Base-by-base conservation (phyloP, 139 green algal species). In the Spirogloea muscicola region DNA sequence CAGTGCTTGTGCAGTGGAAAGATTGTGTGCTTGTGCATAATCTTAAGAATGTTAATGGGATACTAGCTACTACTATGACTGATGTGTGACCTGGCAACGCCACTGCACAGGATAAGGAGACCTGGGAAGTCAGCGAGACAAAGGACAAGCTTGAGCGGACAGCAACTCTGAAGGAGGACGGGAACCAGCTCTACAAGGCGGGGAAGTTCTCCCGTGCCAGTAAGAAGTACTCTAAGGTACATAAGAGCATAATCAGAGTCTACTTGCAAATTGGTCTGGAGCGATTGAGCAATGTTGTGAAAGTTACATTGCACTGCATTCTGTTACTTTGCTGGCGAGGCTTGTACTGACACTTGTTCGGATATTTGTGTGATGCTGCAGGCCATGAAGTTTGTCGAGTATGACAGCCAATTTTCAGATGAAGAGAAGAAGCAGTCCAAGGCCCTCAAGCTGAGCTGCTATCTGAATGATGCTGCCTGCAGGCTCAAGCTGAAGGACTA, bases 151-250 rank as follows among this genome's bases (percentile, higher is more conserved):
- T 97, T 58, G 74, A 84, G 25, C 80, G 81, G 4, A 90, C 88
- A 0, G 58, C 58, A 3, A 60, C 59, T n/a, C 63, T 63, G 21
- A 98, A 98, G 87, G 92, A 94, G 27, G 87, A 88, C 66, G 93
- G 93, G 63, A 98, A 97, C 68, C 81, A 66, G 27, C 65, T 80
- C 43, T 97, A 91, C 87, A 96, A 97, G 88, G 86, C 80, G 1
- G 89, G 90, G 41, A 88, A 87, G 49, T 81, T 89, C 60, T 38
- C 42, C 29, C 77, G 82, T 2, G 94, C 94, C 2, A 42, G 87
- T 6, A 79, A 79, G 38, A 84, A 88, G 69, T 97, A 94, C 82
- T 75, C 87, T 29, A 68, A 79, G 34, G 70, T 79, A n/a, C n/a
- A n/a, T n/a, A n/a, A n/a, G n/a, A n/a, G n/a, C n/a, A n/a, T n/a